Evolutionary conservation across 2,329 filamentous ascomycete species (phyloP).

Genomic region (Talaromyces sp.): DNA sequence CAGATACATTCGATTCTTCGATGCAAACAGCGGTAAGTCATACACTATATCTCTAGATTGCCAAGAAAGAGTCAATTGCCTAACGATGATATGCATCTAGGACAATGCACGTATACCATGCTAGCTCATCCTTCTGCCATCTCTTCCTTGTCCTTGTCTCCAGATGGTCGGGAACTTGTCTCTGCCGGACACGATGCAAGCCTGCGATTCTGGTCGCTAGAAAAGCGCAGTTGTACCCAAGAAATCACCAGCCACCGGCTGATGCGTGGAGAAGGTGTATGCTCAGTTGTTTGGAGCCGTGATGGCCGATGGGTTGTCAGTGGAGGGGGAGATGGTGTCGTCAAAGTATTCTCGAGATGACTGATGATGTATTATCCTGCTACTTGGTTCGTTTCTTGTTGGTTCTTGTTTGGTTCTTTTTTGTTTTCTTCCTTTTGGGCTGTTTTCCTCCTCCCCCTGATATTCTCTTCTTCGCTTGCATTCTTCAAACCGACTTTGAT

Average conservation of each 20-base stretch:
- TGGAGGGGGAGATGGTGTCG: slow-evolving; percentile 88
- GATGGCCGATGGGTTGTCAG: slow-evolving; percentile 93
- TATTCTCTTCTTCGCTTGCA: slow-evolving; percentile 7
- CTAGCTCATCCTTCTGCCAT: slow-evolving; percentile 92
- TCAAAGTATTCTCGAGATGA: slow-evolving; percentile 70
- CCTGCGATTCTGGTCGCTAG: slow-evolving; percentile 92
- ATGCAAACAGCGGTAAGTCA: slow-evolving; percentile 91
- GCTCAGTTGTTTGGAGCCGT: slow-evolving; percentile 89
- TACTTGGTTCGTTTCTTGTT: neutral
- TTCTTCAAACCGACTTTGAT: slow-evolving; percentile 7
- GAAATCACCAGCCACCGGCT: slow-evolving; percentile 89
- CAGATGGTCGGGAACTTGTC: slow-evolving; percentile 88
- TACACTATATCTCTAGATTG: neutral
- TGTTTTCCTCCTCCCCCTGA: neutral
- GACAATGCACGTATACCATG: slow-evolving; percentile 99
- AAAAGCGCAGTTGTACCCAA: slow-evolving; percentile 91
- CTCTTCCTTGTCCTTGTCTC: slow-evolving; percentile 83
- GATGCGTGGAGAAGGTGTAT: slow-evolving; percentile 95
- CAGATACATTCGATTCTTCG: slow-evolving; percentile 91
- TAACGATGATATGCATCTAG: slow-evolving; percentile 44
- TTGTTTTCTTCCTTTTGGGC: neutral
- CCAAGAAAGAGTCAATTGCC: neutral
- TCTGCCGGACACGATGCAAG: slow-evolving; percentile 94
- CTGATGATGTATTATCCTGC: slow-evolving; percentile 10
- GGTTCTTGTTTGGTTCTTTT: neutral